Evolutionary conservation across 2,329 filamentous ascomycete genomes (phyloP), one percentile per base, ranked within the genome.

Genomic region (Claviceps paspali): DNA sequence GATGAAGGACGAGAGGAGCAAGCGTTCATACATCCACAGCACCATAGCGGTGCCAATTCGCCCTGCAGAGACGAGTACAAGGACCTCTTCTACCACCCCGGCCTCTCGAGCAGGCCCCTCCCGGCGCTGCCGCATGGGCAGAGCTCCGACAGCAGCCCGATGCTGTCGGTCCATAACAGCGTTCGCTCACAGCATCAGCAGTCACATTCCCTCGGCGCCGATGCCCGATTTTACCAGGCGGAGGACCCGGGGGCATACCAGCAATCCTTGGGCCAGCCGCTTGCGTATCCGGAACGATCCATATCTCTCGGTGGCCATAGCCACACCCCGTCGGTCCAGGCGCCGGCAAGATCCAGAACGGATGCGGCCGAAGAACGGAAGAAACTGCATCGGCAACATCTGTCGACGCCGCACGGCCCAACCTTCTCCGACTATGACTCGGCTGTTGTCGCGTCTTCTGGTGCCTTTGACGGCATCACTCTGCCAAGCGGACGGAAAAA

Each of bases 71-170:
- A 82, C 30, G 84, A 86, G 39, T 83, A 85, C 43, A 82, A 82
- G 14, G 91, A 94, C 49, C 77, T 96, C 52, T 94, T 94, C 54
- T 98, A 92, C 55, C 86, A 96, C 50, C 87, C 87, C 14, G 84
- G 84, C 28, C 75, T 86, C 52, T 63, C 73, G 44, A 64, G 49
- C 65, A 76, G 62, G 60, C 86, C 59, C 57, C 79, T 64, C 51
- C 82, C 63, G 46, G 73, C 73, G 6, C 61, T 79, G 2, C 75
- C 74, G 4, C 65, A 72, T 29, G 72, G 67, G 7, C 64, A 72
- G 32, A 72, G 67, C 6, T 77, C 76, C 2, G 83, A 84, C 41
- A 67, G 62, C 46, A 70, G 65, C 50, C 67, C 66, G 1, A 52
- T 71, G 52, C 49, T 69, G 38, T 67, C 66, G 26, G 51, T 62